Base-by-base conservation (phyloP, 2,329 filamentous ascomycete genomes). In the Coccinonectria pachysandricola region DNA sequence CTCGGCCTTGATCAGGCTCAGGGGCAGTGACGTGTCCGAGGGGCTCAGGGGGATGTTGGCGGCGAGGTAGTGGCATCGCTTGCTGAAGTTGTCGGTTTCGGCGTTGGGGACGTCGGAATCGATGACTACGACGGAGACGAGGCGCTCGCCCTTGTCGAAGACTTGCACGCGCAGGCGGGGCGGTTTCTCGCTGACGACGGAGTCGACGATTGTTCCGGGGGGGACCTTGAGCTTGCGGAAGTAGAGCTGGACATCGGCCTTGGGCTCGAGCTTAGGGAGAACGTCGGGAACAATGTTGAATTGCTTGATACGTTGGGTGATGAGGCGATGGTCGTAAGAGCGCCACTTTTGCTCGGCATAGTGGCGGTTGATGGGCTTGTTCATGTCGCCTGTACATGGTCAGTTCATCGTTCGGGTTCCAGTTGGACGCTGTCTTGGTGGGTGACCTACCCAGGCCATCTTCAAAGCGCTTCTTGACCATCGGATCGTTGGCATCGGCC, bases 381-480 rank as follows among this genome's bases (percentile, higher is more conserved):
- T 79, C 85, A 96, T 88, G 56, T 96, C 86, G 39, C 81, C 87
- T 95, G 40, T 5, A 15, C 4, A 11, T 3, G 8, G 28, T 38
- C 23, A 30, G 28, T 24, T 9, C 9, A 5, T 13, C 6, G 12
- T 51, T 40, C 46, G 37, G 15, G 23, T 23, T 20, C 6, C 16
- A 4, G 16, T 23, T 19, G 12, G 4, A 22, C 9, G 2, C n/a
- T n/a, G 12, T 8, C 20, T 7, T 14, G 24, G 12, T 12, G 15
- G 17, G 7, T 25, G 9, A 26, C 70, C 44, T 63, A 94, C 88
- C 86, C 45, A 79, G 57, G 13, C 87, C 86, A 56, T 96, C 87
- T 53, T 98, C 91, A 42, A 93, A 96, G 40, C 73, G 78, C 59
- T 85, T 83, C 72, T 95, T 95, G 35, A 96, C 84, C 19, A 85